These are phyloP conservation scores for Melastoma malabathricum DNA, from an alignment of 345 rosid species.

Conservation along the genomic window DNA sequence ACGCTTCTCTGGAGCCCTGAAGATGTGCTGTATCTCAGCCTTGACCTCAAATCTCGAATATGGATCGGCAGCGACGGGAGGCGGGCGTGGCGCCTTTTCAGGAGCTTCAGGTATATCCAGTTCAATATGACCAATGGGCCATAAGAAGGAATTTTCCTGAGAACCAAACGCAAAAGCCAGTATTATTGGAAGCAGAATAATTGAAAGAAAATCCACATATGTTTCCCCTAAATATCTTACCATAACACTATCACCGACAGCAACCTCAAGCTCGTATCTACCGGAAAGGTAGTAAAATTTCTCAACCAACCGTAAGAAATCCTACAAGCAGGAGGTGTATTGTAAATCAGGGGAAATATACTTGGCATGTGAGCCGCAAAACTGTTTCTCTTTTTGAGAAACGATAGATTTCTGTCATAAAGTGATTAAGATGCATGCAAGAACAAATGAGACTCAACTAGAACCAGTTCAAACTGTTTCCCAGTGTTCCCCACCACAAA, in stretches of 20 bases:
- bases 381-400: too few species aligned
- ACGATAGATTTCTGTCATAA: not conserved
- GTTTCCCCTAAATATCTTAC: conserved; percentile 22
- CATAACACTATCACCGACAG: conserved; percentile 87
- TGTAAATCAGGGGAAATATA: too few species aligned
- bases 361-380: too few species aligned
- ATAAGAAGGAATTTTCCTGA: conserved; percentile 81
- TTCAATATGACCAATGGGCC: conserved; percentile 56
- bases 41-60: conserved; percentile 66
- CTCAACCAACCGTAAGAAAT: conserved; percentile 88
- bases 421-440: not conserved
- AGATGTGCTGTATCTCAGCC: conserved; percentile 81
- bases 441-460: conserved; percentile 39
- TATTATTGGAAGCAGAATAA: not conserved
- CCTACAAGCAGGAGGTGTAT: conserved; percentile 28
- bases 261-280: conserved; percentile 72
- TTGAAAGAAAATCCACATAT: not conserved
- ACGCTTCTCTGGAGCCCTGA: conserved; percentile 76
- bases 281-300: conserved; percentile 90
- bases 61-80: conserved; percentile 47
- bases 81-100: conserved; percentile 79
- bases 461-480: conserved; percentile 59
- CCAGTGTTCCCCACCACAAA: conserved; percentile 67
- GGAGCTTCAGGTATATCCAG: conserved; percentile 88
- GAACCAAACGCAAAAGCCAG: not conserved